phyloP scores from a whole-genome alignment of 2,329 filamentous ascomycete species.

The Knufia petricola region DNA sequence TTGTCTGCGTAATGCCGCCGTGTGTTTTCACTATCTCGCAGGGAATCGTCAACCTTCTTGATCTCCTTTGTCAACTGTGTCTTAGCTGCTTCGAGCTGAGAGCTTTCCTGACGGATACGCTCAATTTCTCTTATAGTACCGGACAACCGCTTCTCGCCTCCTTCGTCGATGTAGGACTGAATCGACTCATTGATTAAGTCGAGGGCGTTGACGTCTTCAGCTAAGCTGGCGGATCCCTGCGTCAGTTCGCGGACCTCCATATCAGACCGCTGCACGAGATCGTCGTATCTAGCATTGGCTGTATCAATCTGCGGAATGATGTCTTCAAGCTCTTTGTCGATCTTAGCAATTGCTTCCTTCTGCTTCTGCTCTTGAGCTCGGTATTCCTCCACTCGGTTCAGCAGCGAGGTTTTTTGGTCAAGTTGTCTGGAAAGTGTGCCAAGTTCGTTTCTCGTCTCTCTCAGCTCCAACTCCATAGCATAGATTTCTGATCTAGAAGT shows the following conservation, averaged over 20 bases:
- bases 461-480: slow-evolving; percentile 64
- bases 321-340: slow-evolving; percentile 63
- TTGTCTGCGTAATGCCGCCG: slow-evolving; percentile 87
- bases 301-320: slow-evolving; percentile 67
- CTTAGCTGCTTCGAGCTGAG: slow-evolving; percentile 58
- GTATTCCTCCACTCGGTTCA: slow-evolving; percentile 62
- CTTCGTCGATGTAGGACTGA: slow-evolving; percentile 64
- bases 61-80: slow-evolving; percentile 56
- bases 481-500: slow-evolving; percentile 59
- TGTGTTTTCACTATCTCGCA: slow-evolving; percentile 69
- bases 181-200: slow-evolving; percentile 68
- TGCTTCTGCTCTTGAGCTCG: slow-evolving; percentile 60
- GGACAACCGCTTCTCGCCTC: slow-evolving; percentile 62
- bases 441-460: slow-evolving; percentile 65
- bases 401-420: slow-evolving; percentile 67
- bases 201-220: slow-evolving; percentile 67
- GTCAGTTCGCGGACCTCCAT: slow-evolving; percentile 63
- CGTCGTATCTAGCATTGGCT: slow-evolving; percentile 66
- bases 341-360: slow-evolving; percentile 57
- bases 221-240: slow-evolving; percentile 60
- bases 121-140: slow-evolving; percentile 61
- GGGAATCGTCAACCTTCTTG: slow-evolving; percentile 67
- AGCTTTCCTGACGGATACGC: slow-evolving; percentile 56
- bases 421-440: slow-evolving; percentile 62
- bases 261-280: slow-evolving; percentile 61